These are phyloP conservation scores for Pseudomassariella vexata DNA, from an alignment of 2,329 filamentous ascomycete species.

Conservation along the genomic window DNA sequence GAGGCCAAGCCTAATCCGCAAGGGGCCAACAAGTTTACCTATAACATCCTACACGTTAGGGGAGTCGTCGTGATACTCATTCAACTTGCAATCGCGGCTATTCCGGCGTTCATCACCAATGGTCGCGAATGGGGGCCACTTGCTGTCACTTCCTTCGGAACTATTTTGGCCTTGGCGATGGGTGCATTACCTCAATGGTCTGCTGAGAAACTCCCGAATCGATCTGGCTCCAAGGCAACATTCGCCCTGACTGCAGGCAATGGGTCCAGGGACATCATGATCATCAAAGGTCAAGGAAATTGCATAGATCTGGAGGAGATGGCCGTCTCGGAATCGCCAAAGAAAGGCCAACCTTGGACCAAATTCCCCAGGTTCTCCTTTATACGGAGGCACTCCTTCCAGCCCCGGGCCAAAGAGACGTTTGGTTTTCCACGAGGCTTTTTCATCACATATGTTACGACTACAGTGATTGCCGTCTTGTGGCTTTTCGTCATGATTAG, in stretches of 20 bases:
- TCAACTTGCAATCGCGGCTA: neutral
- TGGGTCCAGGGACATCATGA: neutral
- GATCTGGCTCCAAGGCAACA: neutral
- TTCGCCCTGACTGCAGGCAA: neutral
- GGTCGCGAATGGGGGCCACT: neutral
- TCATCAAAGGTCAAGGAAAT: neutral
- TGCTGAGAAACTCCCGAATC: neutral
- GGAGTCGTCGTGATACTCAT: neutral
- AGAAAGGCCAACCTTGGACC: neutral
- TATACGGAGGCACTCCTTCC: neutral
- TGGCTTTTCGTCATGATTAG: conserved; percentile 3
- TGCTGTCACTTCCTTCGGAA: neutral
- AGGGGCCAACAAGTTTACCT: neutral
- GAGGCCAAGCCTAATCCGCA: neutral
- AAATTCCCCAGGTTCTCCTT: conserved; percentile 1
- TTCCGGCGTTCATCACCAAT: neutral
- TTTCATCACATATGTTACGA: conserved; percentile 1
- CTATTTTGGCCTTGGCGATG: neutral
- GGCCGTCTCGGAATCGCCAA: neutral
- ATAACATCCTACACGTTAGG: neutral
- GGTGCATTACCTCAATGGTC: neutral
- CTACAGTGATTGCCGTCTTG: neutral
- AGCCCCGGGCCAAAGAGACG: neutral
- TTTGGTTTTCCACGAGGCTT: neutral
- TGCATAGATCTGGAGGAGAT: conserved; percentile 1